phyloP scores from a whole-genome alignment of 2,329 filamentous ascomycete species.

The Fusarium solani-melongenae region DNA sequence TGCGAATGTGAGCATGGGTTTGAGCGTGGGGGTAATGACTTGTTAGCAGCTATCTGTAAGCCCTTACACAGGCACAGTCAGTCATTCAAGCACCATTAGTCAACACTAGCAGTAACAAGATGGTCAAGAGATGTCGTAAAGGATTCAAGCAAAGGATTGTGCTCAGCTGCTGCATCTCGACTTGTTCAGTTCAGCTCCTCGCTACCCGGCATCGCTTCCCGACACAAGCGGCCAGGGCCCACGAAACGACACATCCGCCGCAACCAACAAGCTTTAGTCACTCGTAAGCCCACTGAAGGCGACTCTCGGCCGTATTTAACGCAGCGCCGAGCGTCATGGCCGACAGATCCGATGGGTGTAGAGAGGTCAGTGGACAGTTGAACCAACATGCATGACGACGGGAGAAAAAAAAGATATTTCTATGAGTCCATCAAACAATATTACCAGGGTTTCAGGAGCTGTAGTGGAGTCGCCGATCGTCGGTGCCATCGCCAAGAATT shows the following conservation, averaged over 20 bases:
- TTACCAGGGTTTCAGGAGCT: conserved; percentile 7
- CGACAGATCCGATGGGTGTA: conserved; percentile 20
- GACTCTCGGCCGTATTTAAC: conserved; percentile 22
- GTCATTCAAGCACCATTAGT: conserved; percentile 4
- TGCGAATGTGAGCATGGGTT: not conserved
- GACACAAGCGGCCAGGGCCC: conserved; percentile 16
- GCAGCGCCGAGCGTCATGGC: conserved; percentile 10
- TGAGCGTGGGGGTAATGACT: not conserved
- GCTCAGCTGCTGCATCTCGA: not conserved
- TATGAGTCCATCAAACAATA: not conserved
- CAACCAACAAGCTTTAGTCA: conserved; percentile 26
- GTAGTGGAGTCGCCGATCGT: conserved; percentile 32
- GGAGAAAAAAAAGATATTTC: not conserved
- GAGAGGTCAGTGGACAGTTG: not conserved
- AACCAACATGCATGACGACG: conserved; percentile 15
- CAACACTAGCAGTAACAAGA: conserved; percentile 9
- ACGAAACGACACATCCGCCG: conserved; percentile 20
- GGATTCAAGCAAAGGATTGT: not conserved
- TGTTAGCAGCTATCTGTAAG: not conserved
- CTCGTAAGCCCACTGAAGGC: conserved; percentile 1
- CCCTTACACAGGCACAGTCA: not conserved
- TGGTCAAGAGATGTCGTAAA: conserved; percentile 3
- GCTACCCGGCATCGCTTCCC: conserved; percentile 7
- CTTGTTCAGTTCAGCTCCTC: conserved; percentile 11
- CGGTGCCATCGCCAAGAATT: conserved; percentile 34